Evolutionary conservation across 2,329 filamentous ascomycete genomes (phyloP).

Genomic region (Myriosclerotinia scirpicola): DNA sequence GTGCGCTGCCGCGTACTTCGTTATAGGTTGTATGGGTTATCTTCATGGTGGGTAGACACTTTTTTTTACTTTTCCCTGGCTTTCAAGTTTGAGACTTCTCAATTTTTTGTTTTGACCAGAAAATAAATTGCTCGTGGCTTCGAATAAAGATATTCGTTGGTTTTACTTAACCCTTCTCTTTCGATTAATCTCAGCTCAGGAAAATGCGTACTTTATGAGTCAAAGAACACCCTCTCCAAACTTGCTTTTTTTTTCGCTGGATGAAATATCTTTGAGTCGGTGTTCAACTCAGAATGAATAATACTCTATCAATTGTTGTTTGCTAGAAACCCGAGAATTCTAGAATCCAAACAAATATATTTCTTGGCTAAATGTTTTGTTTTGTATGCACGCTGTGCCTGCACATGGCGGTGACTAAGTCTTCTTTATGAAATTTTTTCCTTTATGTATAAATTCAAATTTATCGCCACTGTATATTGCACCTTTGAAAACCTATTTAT

Average conservation of each 20-base stretch:
- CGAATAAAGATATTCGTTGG: neutral
- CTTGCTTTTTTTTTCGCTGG: neutral
- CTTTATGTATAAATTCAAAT: neutral
- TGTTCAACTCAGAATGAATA: constrained; percentile 8
- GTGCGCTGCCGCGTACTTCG: neutral
- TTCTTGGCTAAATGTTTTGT: neutral
- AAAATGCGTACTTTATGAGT: neutral
- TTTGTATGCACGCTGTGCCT: neutral
- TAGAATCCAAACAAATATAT: too few species aligned
- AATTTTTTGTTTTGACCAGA: neutral
- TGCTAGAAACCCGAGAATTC: constrained; percentile 6
- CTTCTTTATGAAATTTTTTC: neutral
- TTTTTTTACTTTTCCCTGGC: neutral
- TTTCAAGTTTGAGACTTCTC: neutral
- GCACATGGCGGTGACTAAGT: neutral
- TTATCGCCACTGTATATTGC: neutral
- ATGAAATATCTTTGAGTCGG: too few species aligned
- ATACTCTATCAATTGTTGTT: neutral
- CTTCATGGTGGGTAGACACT: neutral
- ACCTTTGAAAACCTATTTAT: constrained; percentile 5
- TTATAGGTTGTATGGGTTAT: constrained; percentile 16
- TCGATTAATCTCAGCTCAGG: neutral
- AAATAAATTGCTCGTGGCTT: neutral
- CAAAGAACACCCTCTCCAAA: neutral
- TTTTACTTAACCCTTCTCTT: neutral